Conservation (phyloP, 768 basidiomycete species). For the Agrocybe pediades region DNA sequence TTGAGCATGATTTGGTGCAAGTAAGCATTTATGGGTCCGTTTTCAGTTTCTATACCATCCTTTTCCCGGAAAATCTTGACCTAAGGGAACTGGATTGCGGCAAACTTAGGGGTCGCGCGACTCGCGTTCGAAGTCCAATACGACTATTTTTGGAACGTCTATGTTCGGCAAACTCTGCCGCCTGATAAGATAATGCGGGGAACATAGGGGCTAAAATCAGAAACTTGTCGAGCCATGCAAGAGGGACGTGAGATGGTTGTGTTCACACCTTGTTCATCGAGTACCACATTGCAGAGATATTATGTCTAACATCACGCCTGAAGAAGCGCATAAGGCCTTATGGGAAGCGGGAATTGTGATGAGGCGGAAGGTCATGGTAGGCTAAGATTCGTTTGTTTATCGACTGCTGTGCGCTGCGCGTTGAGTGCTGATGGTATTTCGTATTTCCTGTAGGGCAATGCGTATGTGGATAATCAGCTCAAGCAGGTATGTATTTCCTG, state of each 20-base stretch:
- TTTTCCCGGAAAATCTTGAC: too few species aligned
- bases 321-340: constrained; percentile 39
- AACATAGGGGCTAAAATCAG: not conserved
- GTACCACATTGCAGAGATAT: not conserved
- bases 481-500: constrained; percentile 25
- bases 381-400: too few species aligned
- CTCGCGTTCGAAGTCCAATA: too few species aligned
- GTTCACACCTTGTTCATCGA: not conserved
- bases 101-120: too few species aligned
- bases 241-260: too few species aligned
- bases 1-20: too few species aligned
- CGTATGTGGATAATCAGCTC: constrained; percentile 43
- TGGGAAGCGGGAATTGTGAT: constrained; percentile 42
- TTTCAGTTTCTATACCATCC: too few species aligned
- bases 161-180: too few species aligned
- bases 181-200: not conserved
- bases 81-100: too few species aligned
- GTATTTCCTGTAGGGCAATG: constrained; percentile 34
- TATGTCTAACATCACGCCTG: constrained; percentile 23
- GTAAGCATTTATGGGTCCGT: too few species aligned
- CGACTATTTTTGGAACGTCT: too few species aligned
- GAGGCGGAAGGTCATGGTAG: constrained; percentile 44
- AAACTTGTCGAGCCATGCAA: not conserved
- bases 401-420: not conserved
- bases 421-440: not conserved